These are phyloP conservation scores for Blastobotrys apis DNA, from an alignment of 1,139 yeast species.

Conservation along the genomic window DNA sequence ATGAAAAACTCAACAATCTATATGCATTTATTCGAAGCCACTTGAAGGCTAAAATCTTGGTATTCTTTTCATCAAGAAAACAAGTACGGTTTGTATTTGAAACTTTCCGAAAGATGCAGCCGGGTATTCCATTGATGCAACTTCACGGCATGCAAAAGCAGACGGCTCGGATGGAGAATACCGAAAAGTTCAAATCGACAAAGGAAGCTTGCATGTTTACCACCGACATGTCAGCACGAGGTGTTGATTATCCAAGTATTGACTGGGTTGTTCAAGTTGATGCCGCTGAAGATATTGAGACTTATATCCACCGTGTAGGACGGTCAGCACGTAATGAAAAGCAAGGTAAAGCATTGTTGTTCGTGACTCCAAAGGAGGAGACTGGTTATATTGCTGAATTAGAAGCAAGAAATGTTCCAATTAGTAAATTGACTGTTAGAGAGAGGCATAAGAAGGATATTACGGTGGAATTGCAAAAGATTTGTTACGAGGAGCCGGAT, in stretches of 20 bases:
- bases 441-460: conserved; percentile 74
- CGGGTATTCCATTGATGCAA: conserved; percentile 90
- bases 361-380: conserved; percentile 81
- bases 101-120: conserved; percentile 84
- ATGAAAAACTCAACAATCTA: conserved; percentile 77
- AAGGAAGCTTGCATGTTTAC: conserved; percentile 88
- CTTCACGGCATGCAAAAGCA: conserved; percentile 95
- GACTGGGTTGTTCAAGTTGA: conserved; percentile 98
- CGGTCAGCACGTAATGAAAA: conserved; percentile 94
- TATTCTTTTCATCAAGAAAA: conserved; percentile 86
- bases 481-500: conserved; percentile 88
- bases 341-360: conserved; percentile 76
- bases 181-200: conserved; percentile 78
- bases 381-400: conserved; percentile 69
- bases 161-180: conserved; percentile 84
- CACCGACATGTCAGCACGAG: conserved; percentile 96
- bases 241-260: conserved; percentile 93
- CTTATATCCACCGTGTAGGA: conserved; percentile 95
- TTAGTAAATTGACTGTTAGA: conserved; percentile 69
- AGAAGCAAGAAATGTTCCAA: conserved; percentile 58
- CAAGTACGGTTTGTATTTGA: conserved; percentile 95
- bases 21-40: conserved; percentile 92
- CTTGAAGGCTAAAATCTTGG: conserved; percentile 76
- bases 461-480: conserved; percentile 77
- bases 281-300: conserved; percentile 93